phyloP scores from a whole-genome alignment of 169 alveolate genomes.

The Toxoplasma gondii region DNA sequence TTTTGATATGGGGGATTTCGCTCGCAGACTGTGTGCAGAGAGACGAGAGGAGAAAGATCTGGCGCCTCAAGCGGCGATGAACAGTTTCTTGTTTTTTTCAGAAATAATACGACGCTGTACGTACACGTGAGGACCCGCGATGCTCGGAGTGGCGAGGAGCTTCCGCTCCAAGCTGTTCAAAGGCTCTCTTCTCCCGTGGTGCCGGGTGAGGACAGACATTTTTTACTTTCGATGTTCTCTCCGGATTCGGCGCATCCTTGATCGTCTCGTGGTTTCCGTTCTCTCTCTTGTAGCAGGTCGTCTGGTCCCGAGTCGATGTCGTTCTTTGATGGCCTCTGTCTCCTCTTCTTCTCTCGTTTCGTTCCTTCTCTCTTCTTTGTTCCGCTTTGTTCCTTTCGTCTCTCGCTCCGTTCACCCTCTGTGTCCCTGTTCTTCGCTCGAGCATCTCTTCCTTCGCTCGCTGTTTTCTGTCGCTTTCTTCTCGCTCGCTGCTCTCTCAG shows the following conservation, averaged over 20 bases:
- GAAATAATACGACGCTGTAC: not conserved
- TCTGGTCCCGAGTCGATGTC: no score
- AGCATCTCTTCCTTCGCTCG: not conserved
- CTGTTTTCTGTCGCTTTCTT: not conserved
- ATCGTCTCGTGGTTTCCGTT: no score
- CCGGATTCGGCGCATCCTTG: no score
- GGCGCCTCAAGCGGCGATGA: no score
- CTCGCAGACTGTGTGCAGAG: no score
- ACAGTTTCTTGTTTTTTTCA: not conserved
- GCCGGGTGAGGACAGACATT: not conserved
- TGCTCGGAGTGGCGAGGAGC: not conserved
- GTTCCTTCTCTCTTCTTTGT: not conserved
- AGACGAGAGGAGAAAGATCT: no score
- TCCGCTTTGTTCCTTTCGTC: not conserved
- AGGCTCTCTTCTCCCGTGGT: not conserved
- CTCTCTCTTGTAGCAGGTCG: no score
- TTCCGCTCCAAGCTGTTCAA: conserved; percentile 5
- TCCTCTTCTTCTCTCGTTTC: not conserved
- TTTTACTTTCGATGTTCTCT: no score
- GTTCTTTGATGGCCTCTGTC: not conserved
- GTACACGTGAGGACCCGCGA: not conserved
- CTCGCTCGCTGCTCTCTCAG: no score
- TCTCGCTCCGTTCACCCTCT: not conserved
- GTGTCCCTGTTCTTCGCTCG: not conserved
- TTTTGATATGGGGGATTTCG: no score